Conservation (phyloP, 2,329 filamentous ascomycete genomes). For the Cladosporium velox region DNA sequence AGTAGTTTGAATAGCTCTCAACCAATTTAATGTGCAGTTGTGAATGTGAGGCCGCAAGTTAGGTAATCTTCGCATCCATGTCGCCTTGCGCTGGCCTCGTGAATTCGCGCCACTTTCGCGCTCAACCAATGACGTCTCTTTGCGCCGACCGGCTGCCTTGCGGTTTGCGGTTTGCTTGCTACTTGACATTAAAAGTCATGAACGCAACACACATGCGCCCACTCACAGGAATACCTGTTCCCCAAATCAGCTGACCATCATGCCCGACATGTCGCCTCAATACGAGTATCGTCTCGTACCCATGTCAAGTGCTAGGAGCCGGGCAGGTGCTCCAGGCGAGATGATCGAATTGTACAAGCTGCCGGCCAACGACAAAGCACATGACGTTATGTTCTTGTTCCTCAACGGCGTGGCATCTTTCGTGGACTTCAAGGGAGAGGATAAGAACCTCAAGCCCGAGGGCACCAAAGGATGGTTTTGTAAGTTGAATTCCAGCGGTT, state of each 20-base stretch:
- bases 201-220: neutral
- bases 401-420: neutral
- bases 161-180: neutral
- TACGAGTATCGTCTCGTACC: neutral
- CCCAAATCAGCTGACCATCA: neutral
- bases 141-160: slow-evolving; percentile 10
- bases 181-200: neutral
- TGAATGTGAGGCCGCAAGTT: neutral
- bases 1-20: neutral
- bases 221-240: neutral
- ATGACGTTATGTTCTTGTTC: neutral
- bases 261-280: neutral
- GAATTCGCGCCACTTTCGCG: neutral
- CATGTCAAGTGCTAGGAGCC: neutral
- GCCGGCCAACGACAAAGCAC: neutral
- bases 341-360: neutral
- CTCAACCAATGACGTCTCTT: neutral
- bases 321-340: slow-evolving; percentile 8
- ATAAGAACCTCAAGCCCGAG: slow-evolving; percentile 2
- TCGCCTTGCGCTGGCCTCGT: neutral
- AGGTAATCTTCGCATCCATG: neutral
- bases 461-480: slow-evolving; percentile 7
- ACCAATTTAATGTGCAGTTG: neutral
- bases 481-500: neutral
- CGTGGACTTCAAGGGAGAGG: neutral